phyloP scores from a whole-genome alignment of 148 eudicot species.

The Silene latifolia region DNA sequence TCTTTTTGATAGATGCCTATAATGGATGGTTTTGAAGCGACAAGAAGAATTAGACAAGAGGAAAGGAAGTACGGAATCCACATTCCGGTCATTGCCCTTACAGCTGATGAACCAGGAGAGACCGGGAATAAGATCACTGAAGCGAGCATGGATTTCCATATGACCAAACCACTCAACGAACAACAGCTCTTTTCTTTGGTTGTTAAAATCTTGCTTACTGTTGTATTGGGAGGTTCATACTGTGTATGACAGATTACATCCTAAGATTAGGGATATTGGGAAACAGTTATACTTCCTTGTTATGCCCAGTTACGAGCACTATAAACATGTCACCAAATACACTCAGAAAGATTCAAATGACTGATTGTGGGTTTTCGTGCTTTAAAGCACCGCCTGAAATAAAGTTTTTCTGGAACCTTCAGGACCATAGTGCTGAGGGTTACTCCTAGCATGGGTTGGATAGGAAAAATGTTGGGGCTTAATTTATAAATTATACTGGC shows the following conservation, averaged over 20 bases:
- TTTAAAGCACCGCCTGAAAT: too few species aligned
- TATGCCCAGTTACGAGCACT: neutral
- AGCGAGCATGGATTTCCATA: constrained; percentile 57
- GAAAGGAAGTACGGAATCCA: constrained; percentile 45
- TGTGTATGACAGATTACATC: neutral
- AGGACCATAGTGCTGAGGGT: too few species aligned
- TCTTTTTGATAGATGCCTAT: constrained; percentile 55
- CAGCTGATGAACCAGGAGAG: constrained; percentile 46
- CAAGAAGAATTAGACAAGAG: constrained; percentile 53
- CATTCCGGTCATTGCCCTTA: constrained; percentile 69
- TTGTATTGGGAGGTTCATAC: neutral
- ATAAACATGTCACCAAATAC: too few species aligned
- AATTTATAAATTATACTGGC: neutral
- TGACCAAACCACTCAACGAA: constrained; percentile 52
- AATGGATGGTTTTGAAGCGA: constrained; percentile 76
- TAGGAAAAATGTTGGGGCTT: too few species aligned
- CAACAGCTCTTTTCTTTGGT: constrained; percentile 31
- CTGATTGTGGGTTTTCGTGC: too few species aligned
- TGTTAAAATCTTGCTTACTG: constrained; percentile 1
- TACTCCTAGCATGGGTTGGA: too few species aligned
- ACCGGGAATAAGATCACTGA: constrained; percentile 37
- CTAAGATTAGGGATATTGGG: neutral
- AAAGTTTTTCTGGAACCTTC: too few species aligned
- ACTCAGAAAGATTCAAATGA: neutral
- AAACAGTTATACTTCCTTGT: neutral